Evolutionary conservation across 192 early-diverging fungal species (phyloP), one percentile per base, ranked within the genome.

Genomic region (Coemansia sp.): DNA sequence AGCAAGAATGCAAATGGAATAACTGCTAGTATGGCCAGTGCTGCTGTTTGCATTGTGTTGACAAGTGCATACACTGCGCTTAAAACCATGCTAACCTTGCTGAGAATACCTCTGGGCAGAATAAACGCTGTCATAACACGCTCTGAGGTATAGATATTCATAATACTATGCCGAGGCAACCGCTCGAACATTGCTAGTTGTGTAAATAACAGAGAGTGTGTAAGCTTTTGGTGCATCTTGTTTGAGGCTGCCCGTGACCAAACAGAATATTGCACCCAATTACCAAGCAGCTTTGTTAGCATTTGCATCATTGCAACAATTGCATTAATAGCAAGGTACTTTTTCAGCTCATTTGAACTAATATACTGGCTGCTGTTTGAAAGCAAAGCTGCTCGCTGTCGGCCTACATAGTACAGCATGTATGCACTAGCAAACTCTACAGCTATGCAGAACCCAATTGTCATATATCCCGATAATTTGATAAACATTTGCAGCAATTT

Each of bases 161-260:
- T 12, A 2, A 69, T 24, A 0, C 40, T 53, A 2, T 62, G 57
- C 28, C 44, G 54, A 16, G 67, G 42, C 24, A 69, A 30, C 0
- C 67, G 60, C 55, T 69, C 67, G 46, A 56, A 62, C n/a, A 38
- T 21, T 14, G 54, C 8, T 14, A 69, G 46, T 4, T 38, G 60
- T 6, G 32, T 44, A 22, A 30, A 46, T 2, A 69, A 12, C 23
- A 62, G n/a, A 6, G 51, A 38, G 7, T 24, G 18, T 1, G 63
- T 10, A 0, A 69, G 55, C 7, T 9, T 7, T 4, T 44, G 29
- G 5, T 40, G 55, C 60, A 62, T 69, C 23, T 52, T 50, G 6
- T 1, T 22, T 1, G 11, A 6, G 14, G 48, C 32, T 11, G 28
- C 5, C 4, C 12, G n/a, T 14, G n/a, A 29, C 67, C 67, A 69